Evolutionary conservation across 2,329 filamentous ascomycete species (phyloP).

Genomic region (Pezicula carpinea): DNA sequence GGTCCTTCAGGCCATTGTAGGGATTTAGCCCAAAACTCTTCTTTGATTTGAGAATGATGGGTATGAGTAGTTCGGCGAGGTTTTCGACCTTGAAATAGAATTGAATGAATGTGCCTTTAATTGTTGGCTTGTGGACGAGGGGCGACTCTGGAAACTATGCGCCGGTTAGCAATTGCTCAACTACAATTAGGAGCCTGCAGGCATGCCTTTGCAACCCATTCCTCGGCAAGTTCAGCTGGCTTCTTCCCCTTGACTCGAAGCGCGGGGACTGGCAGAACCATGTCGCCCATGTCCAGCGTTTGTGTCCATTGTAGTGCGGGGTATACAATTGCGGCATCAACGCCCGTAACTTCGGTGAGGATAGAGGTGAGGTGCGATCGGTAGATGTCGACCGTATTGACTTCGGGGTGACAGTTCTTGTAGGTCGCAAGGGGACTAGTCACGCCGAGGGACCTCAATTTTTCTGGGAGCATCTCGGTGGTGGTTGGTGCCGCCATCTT

Average conservation of each 20-base stretch:
- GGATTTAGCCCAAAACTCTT: conserved; percentile 60
- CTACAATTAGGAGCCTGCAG: neutral
- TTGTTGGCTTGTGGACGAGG: conserved; percentile 64
- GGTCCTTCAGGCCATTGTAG: conserved; percentile 55
- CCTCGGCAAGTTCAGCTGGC: conserved; percentile 54
- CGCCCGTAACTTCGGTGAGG: conserved; percentile 63
- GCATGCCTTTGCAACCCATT: conserved; percentile 57
- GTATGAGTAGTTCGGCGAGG: conserved; percentile 62
- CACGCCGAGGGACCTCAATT: conserved; percentile 24
- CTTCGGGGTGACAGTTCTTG: conserved; percentile 57
- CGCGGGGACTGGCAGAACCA: conserved; percentile 74
- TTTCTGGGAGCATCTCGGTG: conserved; percentile 16
- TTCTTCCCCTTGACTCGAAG: conserved; percentile 71
- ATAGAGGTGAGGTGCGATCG: conserved; percentile 69
- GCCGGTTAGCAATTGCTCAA: conserved; percentile 6
- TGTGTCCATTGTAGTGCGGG: conserved; percentile 73
- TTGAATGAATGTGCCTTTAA: conserved; percentile 65
- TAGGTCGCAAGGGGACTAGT: conserved; percentile 30
- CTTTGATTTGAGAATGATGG: conserved; percentile 61
- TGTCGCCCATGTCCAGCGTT: conserved; percentile 76
- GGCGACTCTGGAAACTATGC: conserved; percentile 65
- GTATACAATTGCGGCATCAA: conserved; percentile 68
- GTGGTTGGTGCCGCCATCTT: conserved; percentile 20
- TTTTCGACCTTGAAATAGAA: conserved; percentile 76
- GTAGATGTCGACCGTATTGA: conserved; percentile 77